A percentile compares a stretch with the other conserved stretches of the same genome.
Evolutionary conservation across 225 moss, liverwort and hornwort genomes (phyloP).

Genomic region (Asterella californica): DNA sequence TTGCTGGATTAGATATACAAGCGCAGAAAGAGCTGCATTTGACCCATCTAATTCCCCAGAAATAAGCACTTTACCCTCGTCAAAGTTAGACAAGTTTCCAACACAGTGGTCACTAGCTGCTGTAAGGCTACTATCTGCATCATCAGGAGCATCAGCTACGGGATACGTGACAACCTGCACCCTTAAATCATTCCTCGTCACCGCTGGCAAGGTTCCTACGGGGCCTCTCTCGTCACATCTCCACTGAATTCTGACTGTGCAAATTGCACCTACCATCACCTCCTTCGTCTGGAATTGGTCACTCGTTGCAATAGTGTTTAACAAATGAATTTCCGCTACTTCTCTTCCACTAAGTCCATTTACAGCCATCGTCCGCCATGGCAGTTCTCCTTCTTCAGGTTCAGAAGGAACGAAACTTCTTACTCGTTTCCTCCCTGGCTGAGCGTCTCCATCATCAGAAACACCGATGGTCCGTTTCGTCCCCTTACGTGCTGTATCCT

Average conservation of each 20-base stretch:
- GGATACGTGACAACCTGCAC: slow-evolving; percentile 23
- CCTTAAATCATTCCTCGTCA: slow-evolving; percentile 29
- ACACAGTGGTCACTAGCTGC: neutral
- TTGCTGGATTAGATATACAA: slow-evolving; percentile 61
- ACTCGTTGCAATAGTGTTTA: slow-evolving; percentile 9
- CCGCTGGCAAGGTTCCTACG: slow-evolving; percentile 6
- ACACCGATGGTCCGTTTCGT: neutral
- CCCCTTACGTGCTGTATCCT: too few relatives aligned
- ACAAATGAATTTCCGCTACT: slow-evolving; percentile 36
- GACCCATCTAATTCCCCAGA: slow-evolving; percentile 75
- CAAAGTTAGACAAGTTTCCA: slow-evolving; percentile 10
- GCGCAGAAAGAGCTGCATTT: slow-evolving; percentile 60
- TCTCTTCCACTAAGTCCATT: slow-evolving; percentile 32
- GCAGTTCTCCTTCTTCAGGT: neutral
- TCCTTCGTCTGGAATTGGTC: neutral
- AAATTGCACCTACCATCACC: neutral
- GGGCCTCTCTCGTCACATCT: neutral
- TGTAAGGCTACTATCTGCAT: neutral
- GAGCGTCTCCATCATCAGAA: neutral
- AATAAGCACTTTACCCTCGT: slow-evolving; percentile 39
- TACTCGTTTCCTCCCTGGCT: slow-evolving; percentile 23
- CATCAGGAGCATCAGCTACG: neutral
- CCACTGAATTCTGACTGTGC: slow-evolving; percentile 28
- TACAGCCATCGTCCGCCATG: slow-evolving; percentile 19
- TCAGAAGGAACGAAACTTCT: neutral